A percentile compares a stretch with the other conserved stretches of the same genome.
Evolutionary conservation across 768 basidiomycete genomes (phyloP).

Genomic region (Boletus insuetus): DNA sequence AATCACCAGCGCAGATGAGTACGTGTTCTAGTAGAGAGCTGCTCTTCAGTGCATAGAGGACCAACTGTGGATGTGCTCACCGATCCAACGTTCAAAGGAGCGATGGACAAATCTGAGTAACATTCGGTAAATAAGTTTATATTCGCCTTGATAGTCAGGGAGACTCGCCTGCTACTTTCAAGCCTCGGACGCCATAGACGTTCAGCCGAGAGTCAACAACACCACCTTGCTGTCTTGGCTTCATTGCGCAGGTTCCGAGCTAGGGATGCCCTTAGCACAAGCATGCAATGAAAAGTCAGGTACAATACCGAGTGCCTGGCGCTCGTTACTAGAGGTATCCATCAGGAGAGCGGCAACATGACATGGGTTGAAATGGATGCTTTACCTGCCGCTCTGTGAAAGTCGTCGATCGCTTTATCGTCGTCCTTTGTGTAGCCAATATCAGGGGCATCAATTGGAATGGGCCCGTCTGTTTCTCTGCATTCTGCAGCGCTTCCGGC

Average conservation of each 20-base stretch:
- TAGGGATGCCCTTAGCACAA: conserved; percentile 17
- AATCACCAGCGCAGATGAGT: conserved; percentile 23
- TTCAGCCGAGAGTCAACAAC: conserved; percentile 63
- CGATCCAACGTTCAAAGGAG: conserved; percentile 37
- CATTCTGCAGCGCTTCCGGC: conserved; percentile 28
- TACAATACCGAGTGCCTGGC: conserved; percentile 33
- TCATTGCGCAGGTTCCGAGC: conserved; percentile 71
- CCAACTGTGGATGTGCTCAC: conserved; percentile 13
- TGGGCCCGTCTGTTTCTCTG: conserved; percentile 14
- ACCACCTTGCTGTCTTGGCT: conserved; percentile 51
- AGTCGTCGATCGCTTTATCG: conserved; percentile 33
- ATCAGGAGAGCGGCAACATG: not conserved
- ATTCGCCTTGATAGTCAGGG: not conserved
- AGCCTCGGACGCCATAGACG: conserved; percentile 55
- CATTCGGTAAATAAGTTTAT: not conserved
- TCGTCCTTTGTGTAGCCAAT: conserved; percentile 35
- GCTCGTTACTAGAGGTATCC: conserved; percentile 22
- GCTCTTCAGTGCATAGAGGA: not conserved
- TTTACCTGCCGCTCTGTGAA: conserved; percentile 21
- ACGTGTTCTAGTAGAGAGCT: conserved; percentile 17
- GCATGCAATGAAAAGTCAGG: not conserved
- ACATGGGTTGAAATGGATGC: not conserved
- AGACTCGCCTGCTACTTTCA: conserved; percentile 55
- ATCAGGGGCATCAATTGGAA: conserved; percentile 26
- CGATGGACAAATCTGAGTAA: conserved; percentile 37